Evolutionary conservation across 306 rosid genomes (phyloP).

Genomic region (Trifolium subterraneum): DNA sequence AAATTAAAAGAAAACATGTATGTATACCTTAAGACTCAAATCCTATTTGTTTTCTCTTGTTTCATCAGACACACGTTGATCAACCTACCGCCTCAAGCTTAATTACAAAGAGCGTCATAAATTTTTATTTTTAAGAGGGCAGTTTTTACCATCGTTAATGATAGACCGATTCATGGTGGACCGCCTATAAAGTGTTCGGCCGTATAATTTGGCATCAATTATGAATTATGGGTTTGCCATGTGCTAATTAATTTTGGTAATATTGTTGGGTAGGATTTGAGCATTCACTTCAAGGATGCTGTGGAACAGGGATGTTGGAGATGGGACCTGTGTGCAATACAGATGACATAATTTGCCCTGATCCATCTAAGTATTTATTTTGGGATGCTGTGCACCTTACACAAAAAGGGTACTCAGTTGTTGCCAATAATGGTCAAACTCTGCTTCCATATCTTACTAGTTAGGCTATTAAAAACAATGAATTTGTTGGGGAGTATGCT

Average conservation of each 20-base stretch:
- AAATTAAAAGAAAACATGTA: neutral
- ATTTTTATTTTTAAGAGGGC: no score
- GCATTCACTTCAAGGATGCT: slow-evolving; percentile 49
- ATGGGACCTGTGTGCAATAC: slow-evolving; percentile 46
- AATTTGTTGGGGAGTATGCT: no score
- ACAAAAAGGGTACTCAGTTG: slow-evolving; percentile 32
- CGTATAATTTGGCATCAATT: neutral
- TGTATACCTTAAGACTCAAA: no score
- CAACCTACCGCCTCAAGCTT: no score
- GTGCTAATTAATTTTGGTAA: neutral
- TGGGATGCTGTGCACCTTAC: slow-evolving; percentile 60
- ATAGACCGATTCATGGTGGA: no score
- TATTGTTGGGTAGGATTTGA: slow-evolving; percentile 45
- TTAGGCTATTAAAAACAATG: neutral
- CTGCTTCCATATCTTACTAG: slow-evolving; percentile 37
- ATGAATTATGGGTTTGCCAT: no score
- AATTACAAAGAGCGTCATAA: no score
- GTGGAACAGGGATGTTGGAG: slow-evolving; percentile 60
- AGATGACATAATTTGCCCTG: slow-evolving; percentile 40
- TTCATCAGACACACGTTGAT: no score
- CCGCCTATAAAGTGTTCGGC: no score
- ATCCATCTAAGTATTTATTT: slow-evolving; percentile 51
- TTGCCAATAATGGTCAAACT: slow-evolving; percentile 23
- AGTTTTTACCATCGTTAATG: no score
- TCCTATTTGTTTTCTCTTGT: no score